Evolutionary conservation across 2,329 filamentous ascomycete genomes (phyloP), one percentile per base, ranked within the genome.

Genomic region (Penicillium sumatraense): DNA sequence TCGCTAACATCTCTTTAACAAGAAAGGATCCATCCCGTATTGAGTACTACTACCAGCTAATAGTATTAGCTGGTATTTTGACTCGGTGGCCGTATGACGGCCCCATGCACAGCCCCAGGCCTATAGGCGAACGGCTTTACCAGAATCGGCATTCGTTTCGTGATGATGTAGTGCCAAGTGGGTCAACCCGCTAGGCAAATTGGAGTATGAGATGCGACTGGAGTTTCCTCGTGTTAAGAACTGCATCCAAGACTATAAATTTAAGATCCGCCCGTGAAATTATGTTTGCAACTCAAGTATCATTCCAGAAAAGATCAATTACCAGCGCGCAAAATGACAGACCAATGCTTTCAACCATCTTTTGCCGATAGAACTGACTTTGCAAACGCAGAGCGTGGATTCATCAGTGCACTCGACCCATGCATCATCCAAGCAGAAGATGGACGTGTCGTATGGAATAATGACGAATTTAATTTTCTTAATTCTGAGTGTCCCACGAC

Each of bases 401-500:
- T 67, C 44, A 61, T 69, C 21, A 57, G 47, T 3, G 33, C 54
- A 1, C 57, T 65, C 10, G 44, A 61, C 6, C 56, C 61, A 29
- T 54, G 62, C 36, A 40, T 64, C 29, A 63, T 69, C 53, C 60
- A 52, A 35, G 42, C 56, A 47, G 27, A 45, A 1, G 40, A 57
- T 54, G 62, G 75, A 66, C 48, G 76, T 54, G 49, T 60, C 5
- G 57, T 72, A 36, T 75, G 70, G 69, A 63, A 75, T 45, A 59
- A 59, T 27, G 66, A 73, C 3, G 65, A 57, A 3, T 74, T 70
- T 54, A 51, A 60, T n/a, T 75, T 74, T 51, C 49, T 76, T 13
- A 27, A 58, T 9, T 49, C 58, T 13, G 51, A 63, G 38, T 63
- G 58, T 21, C 64, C 72, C 5, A 5, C 56, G 0, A 73, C 68